phyloP scores from a whole-genome alignment of 2,329 filamentous ascomycete species.

The Sclerotinia minor region DNA sequence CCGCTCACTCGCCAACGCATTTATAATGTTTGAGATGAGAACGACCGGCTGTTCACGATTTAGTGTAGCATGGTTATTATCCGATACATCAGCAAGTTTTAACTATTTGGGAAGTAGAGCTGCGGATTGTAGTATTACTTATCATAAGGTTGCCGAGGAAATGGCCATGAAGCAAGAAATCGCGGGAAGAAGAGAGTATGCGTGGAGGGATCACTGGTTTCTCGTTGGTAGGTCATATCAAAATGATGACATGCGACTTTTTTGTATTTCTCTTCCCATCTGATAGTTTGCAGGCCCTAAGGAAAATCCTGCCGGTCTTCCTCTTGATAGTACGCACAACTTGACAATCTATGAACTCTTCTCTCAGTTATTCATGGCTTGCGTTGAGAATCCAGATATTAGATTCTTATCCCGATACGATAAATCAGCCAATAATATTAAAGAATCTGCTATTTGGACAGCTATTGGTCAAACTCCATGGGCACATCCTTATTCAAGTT shows the following conservation, averaged over 20 bases:
- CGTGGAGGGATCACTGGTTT: slow-evolving; percentile 51
- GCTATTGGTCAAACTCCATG: slow-evolving; percentile 50
- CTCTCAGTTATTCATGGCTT: slow-evolving; percentile 42
- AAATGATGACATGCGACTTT: neutral
- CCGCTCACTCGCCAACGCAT: slow-evolving; percentile 43
- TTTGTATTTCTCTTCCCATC: neutral
- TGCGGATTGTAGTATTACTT: slow-evolving; percentile 50
- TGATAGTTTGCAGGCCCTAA: slow-evolving; percentile 30
- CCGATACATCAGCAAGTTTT: slow-evolving; percentile 50
- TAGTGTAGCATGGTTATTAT: slow-evolving; percentile 48
- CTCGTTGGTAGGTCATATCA: slow-evolving; percentile 43
- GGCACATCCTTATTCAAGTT: slow-evolving; percentile 47
- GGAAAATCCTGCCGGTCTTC: slow-evolving; percentile 43
- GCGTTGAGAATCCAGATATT: slow-evolving; percentile 41
- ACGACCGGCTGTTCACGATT: slow-evolving; percentile 42
- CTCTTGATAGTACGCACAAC: slow-evolving; percentile 31
- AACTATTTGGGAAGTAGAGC: slow-evolving; percentile 45
- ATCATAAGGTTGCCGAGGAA: slow-evolving; percentile 46
- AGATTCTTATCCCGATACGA: slow-evolving; percentile 50
- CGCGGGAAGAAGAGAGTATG: slow-evolving; percentile 45
- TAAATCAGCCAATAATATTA: slow-evolving; percentile 53
- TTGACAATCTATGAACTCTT: slow-evolving; percentile 41
- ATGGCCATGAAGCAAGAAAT: slow-evolving; percentile 47
- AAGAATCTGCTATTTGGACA: slow-evolving; percentile 49
- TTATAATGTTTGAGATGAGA: slow-evolving; percentile 42